phyloP scores from a whole-genome alignment of 495 filamentous ascomycete genomes.

The Chaetomium tenue region DNA sequence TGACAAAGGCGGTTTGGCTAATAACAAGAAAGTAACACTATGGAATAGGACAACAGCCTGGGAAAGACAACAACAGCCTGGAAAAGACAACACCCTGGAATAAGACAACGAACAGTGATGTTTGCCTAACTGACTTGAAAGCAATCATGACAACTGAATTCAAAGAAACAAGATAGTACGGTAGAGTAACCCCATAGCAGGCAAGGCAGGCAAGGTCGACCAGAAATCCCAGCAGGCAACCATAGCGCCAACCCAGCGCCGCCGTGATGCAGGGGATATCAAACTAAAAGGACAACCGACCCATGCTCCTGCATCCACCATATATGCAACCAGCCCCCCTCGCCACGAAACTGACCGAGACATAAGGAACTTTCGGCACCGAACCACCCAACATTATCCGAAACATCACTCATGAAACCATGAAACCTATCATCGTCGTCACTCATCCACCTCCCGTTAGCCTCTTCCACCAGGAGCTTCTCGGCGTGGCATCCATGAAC shows the following conservation, averaged over 20 bases:
- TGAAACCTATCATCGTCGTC: constrained; percentile 11
- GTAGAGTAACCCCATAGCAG: neutral
- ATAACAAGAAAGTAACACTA: neutral
- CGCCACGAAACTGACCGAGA: neutral
- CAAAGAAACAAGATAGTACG: neutral
- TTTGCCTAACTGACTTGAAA: neutral
- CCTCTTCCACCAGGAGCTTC: constrained; percentile 58
- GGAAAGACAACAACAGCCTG: too few relatives aligned
- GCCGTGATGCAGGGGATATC: constrained; percentile 13
- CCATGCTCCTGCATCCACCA: constrained; percentile 9
- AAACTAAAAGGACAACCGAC: neutral
- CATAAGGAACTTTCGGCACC: neutral
- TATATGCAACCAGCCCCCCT: constrained; percentile 4
- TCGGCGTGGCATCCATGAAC: constrained; percentile 47
- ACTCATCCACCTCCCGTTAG: constrained; percentile 26
- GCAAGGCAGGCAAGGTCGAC: neutral
- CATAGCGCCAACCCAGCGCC: constrained; percentile 2
- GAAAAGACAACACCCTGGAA: too few relatives aligned
- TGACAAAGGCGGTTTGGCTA: too few relatives aligned
- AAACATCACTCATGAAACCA: constrained; percentile 1
- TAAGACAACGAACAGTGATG: too few relatives aligned
- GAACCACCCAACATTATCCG: neutral
- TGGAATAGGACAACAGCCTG: too few relatives aligned
- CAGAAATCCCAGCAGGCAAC: neutral
- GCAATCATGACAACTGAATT: neutral